Base-by-base conservation (phyloP, 495 filamentous ascomycete genomes). In the Penicillium argentinense region DNA sequence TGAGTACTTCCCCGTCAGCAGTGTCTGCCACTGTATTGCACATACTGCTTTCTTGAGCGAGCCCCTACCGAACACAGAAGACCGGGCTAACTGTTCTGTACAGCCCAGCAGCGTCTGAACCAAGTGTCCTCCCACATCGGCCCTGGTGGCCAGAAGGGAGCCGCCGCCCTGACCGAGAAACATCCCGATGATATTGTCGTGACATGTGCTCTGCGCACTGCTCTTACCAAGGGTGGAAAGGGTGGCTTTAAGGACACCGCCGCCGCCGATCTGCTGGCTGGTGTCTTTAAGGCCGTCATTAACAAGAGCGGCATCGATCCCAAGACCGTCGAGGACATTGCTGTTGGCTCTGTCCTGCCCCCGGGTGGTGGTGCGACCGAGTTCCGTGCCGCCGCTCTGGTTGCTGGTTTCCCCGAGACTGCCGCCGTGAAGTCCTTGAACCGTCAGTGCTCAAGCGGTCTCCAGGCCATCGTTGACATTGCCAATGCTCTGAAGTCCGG, bases 361-460 rank as follows among this genome's bases (percentile, higher is more conserved):
- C 92, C 93, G 13, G 93, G 93, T 51, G 93, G 89, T 48, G 93
- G 93, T 53, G 93, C 95, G 17, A 98, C 93, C 29, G 93, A 97
- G 73, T 96, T 92, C 82, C 83, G 93, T 54, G 93, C 91, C 48
- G 92, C 95, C 12, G 83, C 88, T 23, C 78, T 98, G 13, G 89
- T 91, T 8, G 93, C 93, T 42, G 95, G 93, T 23, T 89, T 98
- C 69, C 88, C 95, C 26, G 88, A 86, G 57, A 75, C 79, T 17
- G 77, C 91, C 1, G 86, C 90, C 11, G 86, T 95, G 16, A 91
- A 86, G 72, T 79, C 79, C 27, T 68, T 96, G 63, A 98, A 97
- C 76, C 75, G 93, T 53, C 93, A 97, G 69, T 98, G 93, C 70
- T 88, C 84, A 11, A 87, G 81, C 34, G 92, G 93, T 27, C 75